Conservation (phyloP, 202 grass and related monocot species). For the Tripidium arundinaceum region DNA sequence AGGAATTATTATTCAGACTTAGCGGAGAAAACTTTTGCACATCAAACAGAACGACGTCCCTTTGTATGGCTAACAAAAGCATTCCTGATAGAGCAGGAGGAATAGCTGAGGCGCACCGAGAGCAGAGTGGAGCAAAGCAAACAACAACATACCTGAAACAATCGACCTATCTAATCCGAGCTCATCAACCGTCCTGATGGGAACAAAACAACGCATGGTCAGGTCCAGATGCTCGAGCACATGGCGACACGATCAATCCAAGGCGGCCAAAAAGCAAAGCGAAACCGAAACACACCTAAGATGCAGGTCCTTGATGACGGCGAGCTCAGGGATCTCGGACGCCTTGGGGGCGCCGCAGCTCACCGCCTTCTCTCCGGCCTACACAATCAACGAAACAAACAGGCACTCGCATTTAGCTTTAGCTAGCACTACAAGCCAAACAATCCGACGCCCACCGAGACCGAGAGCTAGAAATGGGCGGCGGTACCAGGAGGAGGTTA, state of each 20-base stretch:
- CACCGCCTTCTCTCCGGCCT: conserved; percentile 92
- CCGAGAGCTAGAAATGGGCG: background rate
- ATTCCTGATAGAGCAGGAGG: background rate
- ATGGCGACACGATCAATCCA: background rate
- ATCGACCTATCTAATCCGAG: conserved; percentile 66
- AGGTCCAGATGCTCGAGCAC: background rate
- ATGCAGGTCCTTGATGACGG: conserved; percentile 66
- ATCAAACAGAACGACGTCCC: background rate
- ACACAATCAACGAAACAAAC: background rate
- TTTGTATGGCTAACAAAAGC: background rate
- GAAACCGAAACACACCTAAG: conserved; percentile 23
- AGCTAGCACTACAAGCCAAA: background rate
- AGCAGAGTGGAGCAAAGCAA: background rate
- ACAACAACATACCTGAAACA: conserved; percentile 62
- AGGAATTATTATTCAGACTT: background rate
- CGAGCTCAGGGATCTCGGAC: conserved; percentile 57
- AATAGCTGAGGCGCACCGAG: background rate
- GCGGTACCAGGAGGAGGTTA: conserved; percentile 64
- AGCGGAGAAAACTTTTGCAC: background rate
- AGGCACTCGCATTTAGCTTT: background rate
- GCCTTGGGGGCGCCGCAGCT: conserved; percentile 69
- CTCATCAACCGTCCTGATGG: conserved; percentile 71
- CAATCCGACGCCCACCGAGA: background rate
- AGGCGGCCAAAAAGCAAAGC: background rate
- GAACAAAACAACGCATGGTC: background rate